phyloP scores from a whole-genome alignment of 768 basidiomycete genomes.

The Butyriboletus loyo region DNA sequence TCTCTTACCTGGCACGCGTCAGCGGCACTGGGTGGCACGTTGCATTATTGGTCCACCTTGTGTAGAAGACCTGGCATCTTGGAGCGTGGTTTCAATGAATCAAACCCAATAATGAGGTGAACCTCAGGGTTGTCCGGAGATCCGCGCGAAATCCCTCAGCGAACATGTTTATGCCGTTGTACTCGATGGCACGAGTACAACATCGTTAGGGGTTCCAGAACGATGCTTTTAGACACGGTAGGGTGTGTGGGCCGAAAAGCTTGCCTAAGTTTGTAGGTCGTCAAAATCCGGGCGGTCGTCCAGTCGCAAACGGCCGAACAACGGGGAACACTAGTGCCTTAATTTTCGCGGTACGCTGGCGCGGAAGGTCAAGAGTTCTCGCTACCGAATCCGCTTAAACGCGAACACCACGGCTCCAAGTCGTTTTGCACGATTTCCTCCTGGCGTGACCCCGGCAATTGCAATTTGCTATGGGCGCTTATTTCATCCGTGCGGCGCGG shows the following conservation, averaged over 20 bases:
- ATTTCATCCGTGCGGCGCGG: neutral
- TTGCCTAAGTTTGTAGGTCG: neutral
- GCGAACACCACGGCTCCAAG: neutral
- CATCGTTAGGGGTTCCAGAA: neutral
- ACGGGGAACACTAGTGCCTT: neutral
- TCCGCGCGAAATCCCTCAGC: neutral
- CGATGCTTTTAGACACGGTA: neutral
- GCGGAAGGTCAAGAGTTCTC: neutral
- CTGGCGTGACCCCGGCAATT: neutral
- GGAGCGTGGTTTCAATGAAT: slow-evolving; percentile 5
- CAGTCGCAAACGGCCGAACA: neutral
- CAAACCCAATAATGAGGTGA: neutral
- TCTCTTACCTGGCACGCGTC: slow-evolving; percentile 6
- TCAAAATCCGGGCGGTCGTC: neutral
- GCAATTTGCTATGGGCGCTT: neutral
- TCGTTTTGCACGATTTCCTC: neutral
- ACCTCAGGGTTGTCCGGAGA: neutral
- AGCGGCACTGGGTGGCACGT: neutral
- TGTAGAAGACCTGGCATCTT: slow-evolving; percentile 5
- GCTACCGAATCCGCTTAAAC: neutral
- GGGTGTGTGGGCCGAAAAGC: neutral
- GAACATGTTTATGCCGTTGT: neutral
- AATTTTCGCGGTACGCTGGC: neutral
- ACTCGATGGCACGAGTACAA: neutral
- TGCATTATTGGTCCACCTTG: neutral